Conservation (phyloP, 495 filamentous ascomycete species). For the Cladorrhinum samala region DNA sequence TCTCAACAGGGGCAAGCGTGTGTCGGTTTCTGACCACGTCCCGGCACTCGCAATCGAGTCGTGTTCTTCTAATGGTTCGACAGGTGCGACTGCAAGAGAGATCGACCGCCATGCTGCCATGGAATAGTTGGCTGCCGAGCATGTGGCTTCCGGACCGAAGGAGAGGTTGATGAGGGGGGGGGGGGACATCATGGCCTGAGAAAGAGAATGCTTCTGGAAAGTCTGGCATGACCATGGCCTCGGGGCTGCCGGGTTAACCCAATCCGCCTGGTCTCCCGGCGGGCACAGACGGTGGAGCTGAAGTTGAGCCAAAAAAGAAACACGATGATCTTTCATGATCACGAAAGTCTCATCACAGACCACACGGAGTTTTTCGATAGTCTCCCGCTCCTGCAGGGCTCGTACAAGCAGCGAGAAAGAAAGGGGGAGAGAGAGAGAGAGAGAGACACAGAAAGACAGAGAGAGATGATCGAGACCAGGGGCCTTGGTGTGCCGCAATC, state of each 20-base stretch:
- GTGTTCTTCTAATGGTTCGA: neutral
- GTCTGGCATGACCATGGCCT: neutral
- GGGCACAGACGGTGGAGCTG: constrained; percentile 1
- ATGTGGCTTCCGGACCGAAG: too few species aligned
- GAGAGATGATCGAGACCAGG: neutral
- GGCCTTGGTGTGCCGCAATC: neutral
- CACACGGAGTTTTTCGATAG: neutral
- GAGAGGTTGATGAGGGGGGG: neutral
- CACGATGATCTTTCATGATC: neutral
- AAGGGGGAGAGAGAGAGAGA: neutral
- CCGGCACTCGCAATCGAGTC: neutral
- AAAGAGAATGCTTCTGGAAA: constrained; percentile 13
- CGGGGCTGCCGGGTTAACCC: too few species aligned
- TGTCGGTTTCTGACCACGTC: too few species aligned
- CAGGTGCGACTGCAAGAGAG: neutral
- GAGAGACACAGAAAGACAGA: neutral
- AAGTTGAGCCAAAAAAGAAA: neutral
- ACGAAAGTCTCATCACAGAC: neutral
- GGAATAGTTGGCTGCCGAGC: neutral
- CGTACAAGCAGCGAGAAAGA: neutral
- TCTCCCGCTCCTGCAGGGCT: too few species aligned
- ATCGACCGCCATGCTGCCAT: too few species aligned
- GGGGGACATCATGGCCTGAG: neutral
- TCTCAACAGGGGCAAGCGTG: neutral
- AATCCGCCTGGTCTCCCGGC: neutral